Evolutionary conservation across 164 flowering plant species (phyloP), one percentile per base, ranked within the genome.

Genomic region (Sextonia rubra): DNA sequence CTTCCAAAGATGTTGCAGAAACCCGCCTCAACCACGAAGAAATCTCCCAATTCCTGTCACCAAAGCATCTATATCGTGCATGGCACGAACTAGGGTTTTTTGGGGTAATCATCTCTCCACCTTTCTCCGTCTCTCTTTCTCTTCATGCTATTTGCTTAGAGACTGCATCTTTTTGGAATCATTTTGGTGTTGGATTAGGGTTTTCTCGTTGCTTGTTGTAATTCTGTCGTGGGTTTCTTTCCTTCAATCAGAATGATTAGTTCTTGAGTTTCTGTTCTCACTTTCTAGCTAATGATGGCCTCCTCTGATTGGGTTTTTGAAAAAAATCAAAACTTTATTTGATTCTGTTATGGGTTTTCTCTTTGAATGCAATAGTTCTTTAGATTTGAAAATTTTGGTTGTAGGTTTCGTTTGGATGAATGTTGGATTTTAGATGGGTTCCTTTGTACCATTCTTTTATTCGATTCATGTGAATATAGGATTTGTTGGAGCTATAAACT

Each of bases 1-100:
- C 60, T 76, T 79, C 73, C 75, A 72, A 72, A 49, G 14, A 77
- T 77, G 82, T 18, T 75, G 80, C 80, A 24, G 69, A 70, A 65
- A 75, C 12, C 69, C 29, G 72, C 70, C 47, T 66, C 47, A 66
- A 63, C 47, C 61, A 24, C 44, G 18, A 22, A 15, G 72, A 20
- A 71, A 56, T 32, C 68, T 71, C 48, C 71, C 37, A 18, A 9
- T 12, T 67, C 47, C 29, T 71, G 58, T 74, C n/a, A 20, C 61
- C n/a, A 27, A 27, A n/a, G 17, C 23, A 37, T 15, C 47, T 29
- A 60, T 25, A 18, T 64, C 67, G 32, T 64, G 66, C 73, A 32
- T 73, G 70, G 71, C 73, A 22, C 70, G 68, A 77, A 70, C 70
- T 70, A 66, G 74, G 77, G 47, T 7, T 48, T 71, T 56, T 71